Percentiles rank a stretch among this genome's conserved stretches.
phyloP scores from a whole-genome alignment of 2,329 filamentous ascomycete genomes.

The Trichoderma guizhouense region DNA sequence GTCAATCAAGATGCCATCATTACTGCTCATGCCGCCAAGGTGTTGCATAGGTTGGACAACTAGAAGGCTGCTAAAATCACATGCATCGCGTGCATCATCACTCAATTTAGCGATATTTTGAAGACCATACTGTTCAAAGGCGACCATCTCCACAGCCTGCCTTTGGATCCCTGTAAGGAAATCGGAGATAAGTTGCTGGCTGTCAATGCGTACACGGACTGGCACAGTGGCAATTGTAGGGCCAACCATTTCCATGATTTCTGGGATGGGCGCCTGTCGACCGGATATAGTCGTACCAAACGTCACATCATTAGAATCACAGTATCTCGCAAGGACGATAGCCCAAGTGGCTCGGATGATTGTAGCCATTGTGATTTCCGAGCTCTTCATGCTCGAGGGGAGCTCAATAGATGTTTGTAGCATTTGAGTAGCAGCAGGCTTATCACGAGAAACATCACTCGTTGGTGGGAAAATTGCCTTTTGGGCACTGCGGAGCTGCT shows the following conservation, averaged over 20 bases:
- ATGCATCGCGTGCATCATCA: constrained; percentile 18
- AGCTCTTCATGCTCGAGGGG: neutral
- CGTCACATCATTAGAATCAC: constrained; percentile 21
- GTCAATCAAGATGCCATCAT: neutral
- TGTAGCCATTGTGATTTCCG: constrained; percentile 21
- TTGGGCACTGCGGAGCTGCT: constrained; percentile 16
- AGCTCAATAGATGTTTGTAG: neutral
- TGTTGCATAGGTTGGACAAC: constrained; percentile 21
- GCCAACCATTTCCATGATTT: constrained; percentile 22
- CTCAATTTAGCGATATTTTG: constrained; percentile 25
- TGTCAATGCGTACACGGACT: constrained; percentile 9
- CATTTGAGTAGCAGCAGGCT: neutral
- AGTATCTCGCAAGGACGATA: constrained; percentile 17
- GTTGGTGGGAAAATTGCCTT: constrained; percentile 13
- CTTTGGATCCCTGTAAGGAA: constrained; percentile 19
- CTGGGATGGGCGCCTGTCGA: constrained; percentile 23
- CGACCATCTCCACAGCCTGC: constrained; percentile 22
- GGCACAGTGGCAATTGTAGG: constrained; percentile 23
- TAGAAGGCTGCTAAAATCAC: constrained; percentile 24
- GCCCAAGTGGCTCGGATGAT: constrained; percentile 19
- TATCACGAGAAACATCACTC: neutral
- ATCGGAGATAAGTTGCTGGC: neutral
- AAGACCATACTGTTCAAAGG: constrained; percentile 25
- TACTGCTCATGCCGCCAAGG: neutral
- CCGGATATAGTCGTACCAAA: constrained; percentile 25